Base-by-base conservation (phyloP, 768 basidiomycete genomes). In the Mycena sanguinolenta region DNA sequence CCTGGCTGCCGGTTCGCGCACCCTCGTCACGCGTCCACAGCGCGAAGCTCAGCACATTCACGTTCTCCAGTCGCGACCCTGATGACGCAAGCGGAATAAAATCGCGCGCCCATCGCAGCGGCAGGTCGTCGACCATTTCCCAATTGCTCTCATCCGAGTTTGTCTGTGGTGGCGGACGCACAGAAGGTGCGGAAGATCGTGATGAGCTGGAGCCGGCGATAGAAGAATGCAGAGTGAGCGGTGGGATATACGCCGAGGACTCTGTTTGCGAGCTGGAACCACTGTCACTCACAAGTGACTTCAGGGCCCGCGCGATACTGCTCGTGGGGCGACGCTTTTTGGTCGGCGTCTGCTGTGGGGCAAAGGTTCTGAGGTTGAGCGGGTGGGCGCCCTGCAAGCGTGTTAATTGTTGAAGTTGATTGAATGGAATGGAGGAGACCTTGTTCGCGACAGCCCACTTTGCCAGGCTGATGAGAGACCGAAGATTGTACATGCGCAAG, bases 21-120 rank as follows among this genome's bases (percentile, higher is more conserved):
- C 67, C 66, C 28, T 82, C 83, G 4, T 90, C 89, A 36, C 92
- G 88, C 39, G 83, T 84, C 90, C 90, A 94, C 4, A 94, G 80
- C 13, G 92, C 88, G 76, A 92, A 96, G 5, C 87, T 89, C 27
- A 89, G 74, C 17, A 94, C 89, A 3, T 89, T 87, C 2, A 84
- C 74, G 65, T 85, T 87, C 30, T 84, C 80, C 52, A 95, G 80
- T 53, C 93, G 85, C 28, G 93, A 92, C 3, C 91, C 89, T 28
- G 86, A 79, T 2, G 87, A 80, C 6, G 93, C 93, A n/a, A 96
- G 86, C 0, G 93, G 90, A 2, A 94, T 92, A 76, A 88, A 95
- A 77, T 96, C 95, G 0, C 91, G 92, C n/a, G 94, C 93, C 95
- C 95, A 96, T 36, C 92, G 88, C 53, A 95, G 75, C 2, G 93